Evolutionary conservation across 495 filamentous ascomycete species (phyloP).

Genomic region (Neurospora sp.): DNA sequence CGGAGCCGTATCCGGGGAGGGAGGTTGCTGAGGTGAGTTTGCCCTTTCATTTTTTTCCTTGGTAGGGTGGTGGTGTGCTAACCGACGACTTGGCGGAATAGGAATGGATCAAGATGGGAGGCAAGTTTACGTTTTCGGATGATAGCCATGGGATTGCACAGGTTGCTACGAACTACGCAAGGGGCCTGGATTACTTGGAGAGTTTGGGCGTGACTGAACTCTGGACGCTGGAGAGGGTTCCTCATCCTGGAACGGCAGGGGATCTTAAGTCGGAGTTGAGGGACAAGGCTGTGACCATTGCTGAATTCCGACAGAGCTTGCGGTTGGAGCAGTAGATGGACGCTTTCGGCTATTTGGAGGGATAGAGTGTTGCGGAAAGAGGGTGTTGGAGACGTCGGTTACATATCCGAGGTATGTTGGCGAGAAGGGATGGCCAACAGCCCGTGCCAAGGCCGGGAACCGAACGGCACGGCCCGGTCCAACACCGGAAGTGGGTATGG

Average conservation of each 20-base stretch:
- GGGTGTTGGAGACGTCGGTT: not conserved
- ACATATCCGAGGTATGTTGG: no score
- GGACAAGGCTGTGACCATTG: conserved; percentile 23
- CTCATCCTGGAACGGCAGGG: not conserved
- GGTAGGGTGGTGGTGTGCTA: not conserved
- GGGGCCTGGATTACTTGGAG: conserved; percentile 46
- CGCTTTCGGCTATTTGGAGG: not conserved
- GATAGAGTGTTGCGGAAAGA: not conserved
- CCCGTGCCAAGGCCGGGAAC: not conserved
- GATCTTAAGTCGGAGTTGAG: conserved; percentile 18
- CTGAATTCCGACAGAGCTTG: conserved; percentile 24
- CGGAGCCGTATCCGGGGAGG: conserved; percentile 75
- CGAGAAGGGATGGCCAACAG: not conserved
- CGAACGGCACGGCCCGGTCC: not conserved
- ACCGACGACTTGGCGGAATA: not conserved
- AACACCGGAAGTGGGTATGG: not conserved
- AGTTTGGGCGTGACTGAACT: conserved; percentile 37
- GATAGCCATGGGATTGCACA: conserved; percentile 83
- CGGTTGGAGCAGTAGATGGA: conserved; percentile 1
- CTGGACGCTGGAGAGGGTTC: conserved; percentile 34
- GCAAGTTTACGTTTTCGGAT: conserved; percentile 78
- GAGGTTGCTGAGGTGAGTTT: conserved; percentile 65
- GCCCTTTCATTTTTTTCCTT: not conserved
- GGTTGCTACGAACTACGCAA: conserved; percentile 48
- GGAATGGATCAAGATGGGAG: conserved; percentile 47